Evolutionary conservation across 371 early-diverging fungal species (phyloP), one percentile per base, ranked within the genome.

Genomic region (Lichtheimia hyalospora): DNA sequence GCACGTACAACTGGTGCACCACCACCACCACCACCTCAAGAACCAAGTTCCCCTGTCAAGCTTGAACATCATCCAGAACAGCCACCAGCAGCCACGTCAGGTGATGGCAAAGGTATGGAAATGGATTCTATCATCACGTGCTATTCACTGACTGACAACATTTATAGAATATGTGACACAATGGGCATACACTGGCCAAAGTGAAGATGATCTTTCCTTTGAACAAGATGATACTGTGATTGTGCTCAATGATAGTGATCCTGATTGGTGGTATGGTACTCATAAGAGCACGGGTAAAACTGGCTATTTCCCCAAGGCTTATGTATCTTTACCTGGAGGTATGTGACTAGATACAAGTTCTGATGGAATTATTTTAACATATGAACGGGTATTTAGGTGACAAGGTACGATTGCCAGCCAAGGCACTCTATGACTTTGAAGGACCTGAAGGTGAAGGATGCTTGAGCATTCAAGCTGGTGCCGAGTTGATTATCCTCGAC

Each of bases 191-290:
- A 40, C 58, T 27, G 79, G 74, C 23, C 57, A 64, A 21, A 68
- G 73, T 8, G 49, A 63, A 0, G 77, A 69, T 59, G 82, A 82
- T 43, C 52, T 82, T 23, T 49, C 57, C 14, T 82, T 82, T 57
- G 60, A 68, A 6, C 68, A 58, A 54, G 77, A 77, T 48, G 74
- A 71, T 43, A 44, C 67, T 23, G 73, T 82, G 50, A 50, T 74
- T 20, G 73, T 74, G 14, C 67, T 68, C 18, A 68, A 73, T 49
- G 60, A 65, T 23, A 58, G 60, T 7, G 68, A 70, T 61, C 67
- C 65, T 16, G 76, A 76, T 34, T 81, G 75, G 75, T 76, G 73
- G 70, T 70, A 61, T 41, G 73, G 75, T 51, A 64, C 61, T 2
- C 54, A 66, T 1, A 62, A 70, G 42, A 52, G 51, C n/a, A 61